These are phyloP conservation scores for Torulaspora microellipsoides DNA, from an alignment of 805 yeast species.

Conservation along the genomic window DNA sequence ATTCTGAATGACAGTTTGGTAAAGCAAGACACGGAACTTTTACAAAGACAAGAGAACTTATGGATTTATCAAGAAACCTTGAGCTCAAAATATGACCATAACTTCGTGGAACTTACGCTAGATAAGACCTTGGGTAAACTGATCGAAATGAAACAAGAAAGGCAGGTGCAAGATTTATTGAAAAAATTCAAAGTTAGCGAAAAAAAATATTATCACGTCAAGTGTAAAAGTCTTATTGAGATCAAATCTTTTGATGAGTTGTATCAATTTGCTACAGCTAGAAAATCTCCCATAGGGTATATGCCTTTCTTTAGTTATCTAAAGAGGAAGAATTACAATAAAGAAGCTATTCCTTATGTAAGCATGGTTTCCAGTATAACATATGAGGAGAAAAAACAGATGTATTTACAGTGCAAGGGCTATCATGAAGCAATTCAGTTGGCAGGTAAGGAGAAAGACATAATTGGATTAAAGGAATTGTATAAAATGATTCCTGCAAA, in stretches of 20 bases:
- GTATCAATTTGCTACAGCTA: conserved; percentile 45
- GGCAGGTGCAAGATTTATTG: conserved; percentile 44
- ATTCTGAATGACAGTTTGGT: conserved; percentile 14
- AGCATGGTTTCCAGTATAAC: conserved; percentile 44
- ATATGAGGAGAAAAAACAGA: conserved; percentile 44
- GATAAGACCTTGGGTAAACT: conserved; percentile 46
- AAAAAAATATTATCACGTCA: conserved; percentile 50
- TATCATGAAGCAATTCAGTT: conserved; percentile 41
- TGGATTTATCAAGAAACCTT: conserved; percentile 43
- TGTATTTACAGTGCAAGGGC: conserved; percentile 52
- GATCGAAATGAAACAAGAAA: conserved; percentile 44
- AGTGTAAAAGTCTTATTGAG: conserved; percentile 45
- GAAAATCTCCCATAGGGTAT: conserved; percentile 69
- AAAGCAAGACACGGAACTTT: conserved; percentile 17
- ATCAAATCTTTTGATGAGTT: conserved; percentile 53
- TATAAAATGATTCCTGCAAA: conserved; percentile 25
- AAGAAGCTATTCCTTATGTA: conserved; percentile 59
- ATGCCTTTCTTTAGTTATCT: conserved; percentile 57
- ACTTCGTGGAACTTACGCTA: conserved; percentile 42
- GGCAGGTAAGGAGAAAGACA: conserved; percentile 28
- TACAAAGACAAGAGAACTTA: conserved; percentile 44
- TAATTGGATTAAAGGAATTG: conserved; percentile 21
- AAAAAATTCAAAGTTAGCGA: conserved; percentile 55
- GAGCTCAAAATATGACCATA: conserved; percentile 38
- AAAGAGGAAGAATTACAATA: conserved; percentile 47